Evolutionary conservation across 2,329 filamentous ascomycete genomes (phyloP), one percentile per base, ranked within the genome.

Genomic region (Colletotrichum lentis): DNA sequence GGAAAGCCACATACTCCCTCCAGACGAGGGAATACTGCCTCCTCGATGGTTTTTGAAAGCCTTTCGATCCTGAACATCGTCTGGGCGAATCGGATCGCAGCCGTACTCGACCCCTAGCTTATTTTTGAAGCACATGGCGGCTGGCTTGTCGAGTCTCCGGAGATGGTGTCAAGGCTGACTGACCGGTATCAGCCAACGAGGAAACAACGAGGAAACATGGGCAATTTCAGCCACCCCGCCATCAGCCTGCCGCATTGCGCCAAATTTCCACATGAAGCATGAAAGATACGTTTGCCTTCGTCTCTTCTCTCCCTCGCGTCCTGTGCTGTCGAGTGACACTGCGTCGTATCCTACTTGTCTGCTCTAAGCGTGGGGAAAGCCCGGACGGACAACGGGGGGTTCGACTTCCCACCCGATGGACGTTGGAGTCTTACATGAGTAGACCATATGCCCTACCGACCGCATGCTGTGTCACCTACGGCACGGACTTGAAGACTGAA

Each of bases 401-500:
- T 53, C 64, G 46, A 54, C 64, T 37, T 27, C 20, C 62, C 31
- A n/a, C 56, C 62, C 58, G 47, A 56, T 56, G 56, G 62, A 67
- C 56, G 57, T 43, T 22, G 18, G 41, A 55, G 31, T 10, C 35
- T 62, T 49, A 14, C 41, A n/a, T 53, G 47, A 7, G 53, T 52
- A 67, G 58, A 55, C 50, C 37, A n/a, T 67, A 61, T 35, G 31
- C 27, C 58, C 58, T 20, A 24, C 46, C 47, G 43, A 41, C 52
- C 52, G 46, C 39, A 69, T 68, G 63, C 44, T 67, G 64, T 58
- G 55, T 44, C 24, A 63, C 64, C 31, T 47, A 57, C 46, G 64
- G 67, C 67, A 63, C 67, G 57, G 67, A 58, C 67, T 49, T 54
- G 20, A 50, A 53, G 37, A 63, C 64, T 69, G 67, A 69, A 69